Evolutionary conservation across 2,329 filamentous ascomycete genomes (phyloP).

Genomic region (Fusarium falciforme): DNA sequence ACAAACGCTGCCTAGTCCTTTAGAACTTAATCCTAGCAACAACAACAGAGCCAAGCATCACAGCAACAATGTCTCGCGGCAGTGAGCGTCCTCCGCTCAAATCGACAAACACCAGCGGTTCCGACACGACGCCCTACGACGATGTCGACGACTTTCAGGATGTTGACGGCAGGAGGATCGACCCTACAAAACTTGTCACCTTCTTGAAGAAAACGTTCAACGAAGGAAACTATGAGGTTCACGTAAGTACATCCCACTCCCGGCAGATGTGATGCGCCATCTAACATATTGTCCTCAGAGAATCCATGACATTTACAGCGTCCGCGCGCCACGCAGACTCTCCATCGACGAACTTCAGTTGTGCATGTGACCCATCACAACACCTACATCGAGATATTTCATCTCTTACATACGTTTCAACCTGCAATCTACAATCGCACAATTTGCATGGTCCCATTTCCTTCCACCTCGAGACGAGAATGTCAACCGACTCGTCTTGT

Average conservation of each 20-base stretch:
- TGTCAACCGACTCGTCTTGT: background rate
- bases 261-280: background rate
- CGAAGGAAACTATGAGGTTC: slow-evolving; percentile 8
- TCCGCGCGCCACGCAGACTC: slow-evolving; percentile 3
- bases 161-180: background rate
- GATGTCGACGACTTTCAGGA: slow-evolving; percentile 1
- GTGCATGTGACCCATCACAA: background rate
- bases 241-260: background rate
- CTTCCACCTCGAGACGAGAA: background rate
- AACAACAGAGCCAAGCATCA: background rate
- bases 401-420: background rate
- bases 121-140: background rate
- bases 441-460: background rate
- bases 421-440: background rate
- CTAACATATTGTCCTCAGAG: background rate
- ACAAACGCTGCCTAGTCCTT: background rate
- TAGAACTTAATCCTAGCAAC: background rate
- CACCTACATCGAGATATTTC: background rate
- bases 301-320: slow-evolving; percentile 11
- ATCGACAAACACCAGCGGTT: background rate
- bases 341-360: slow-evolving; percentile 1
- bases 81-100: background rate
- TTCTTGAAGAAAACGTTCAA: background rate
- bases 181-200: slow-evolving; percentile 2
- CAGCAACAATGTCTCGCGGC: background rate